phyloP scores from a whole-genome alignment of 345 rosid genomes.

The Acer negundo region DNA sequence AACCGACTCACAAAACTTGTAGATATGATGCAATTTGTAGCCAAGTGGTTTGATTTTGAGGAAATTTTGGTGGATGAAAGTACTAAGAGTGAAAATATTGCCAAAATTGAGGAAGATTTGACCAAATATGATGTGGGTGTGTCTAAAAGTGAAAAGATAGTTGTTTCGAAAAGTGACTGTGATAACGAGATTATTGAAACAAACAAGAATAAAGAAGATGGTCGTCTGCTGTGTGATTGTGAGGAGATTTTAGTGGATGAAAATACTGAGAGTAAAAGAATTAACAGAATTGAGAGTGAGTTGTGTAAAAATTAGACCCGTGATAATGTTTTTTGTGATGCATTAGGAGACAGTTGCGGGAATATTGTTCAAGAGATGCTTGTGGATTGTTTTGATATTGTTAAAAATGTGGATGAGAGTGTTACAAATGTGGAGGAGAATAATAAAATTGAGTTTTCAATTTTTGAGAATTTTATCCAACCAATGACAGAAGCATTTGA shows the following conservation, averaged over 20 bases:
- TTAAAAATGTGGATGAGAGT: no score
- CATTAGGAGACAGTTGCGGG: no score
- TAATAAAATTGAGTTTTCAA: no score
- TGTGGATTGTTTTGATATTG: no score
- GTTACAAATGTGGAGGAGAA: no score
- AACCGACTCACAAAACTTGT: no score
- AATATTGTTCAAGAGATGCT: no score
- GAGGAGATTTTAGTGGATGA: background rate
- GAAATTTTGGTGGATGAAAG: background rate
- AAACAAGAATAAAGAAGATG: background rate
- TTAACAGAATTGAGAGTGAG: background rate
- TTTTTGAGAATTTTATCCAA: no score
- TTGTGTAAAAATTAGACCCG: constrained; percentile 14
- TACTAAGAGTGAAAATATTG: background rate
- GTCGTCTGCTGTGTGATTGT: background rate
- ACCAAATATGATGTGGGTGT: background rate
- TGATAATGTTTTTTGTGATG: no score
- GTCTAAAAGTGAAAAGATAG: constrained; percentile 13
- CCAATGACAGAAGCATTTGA: no score
- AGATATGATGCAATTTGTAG: no score
- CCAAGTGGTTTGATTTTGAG: no score
- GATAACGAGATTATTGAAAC: constrained; percentile 5
- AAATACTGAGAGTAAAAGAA: background rate
- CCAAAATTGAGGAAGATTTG: constrained; percentile 14
- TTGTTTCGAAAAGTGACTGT: constrained; percentile 7